Conservation (phyloP, 495 filamentous ascomycete species). For the Tetracladium setigerum region DNA sequence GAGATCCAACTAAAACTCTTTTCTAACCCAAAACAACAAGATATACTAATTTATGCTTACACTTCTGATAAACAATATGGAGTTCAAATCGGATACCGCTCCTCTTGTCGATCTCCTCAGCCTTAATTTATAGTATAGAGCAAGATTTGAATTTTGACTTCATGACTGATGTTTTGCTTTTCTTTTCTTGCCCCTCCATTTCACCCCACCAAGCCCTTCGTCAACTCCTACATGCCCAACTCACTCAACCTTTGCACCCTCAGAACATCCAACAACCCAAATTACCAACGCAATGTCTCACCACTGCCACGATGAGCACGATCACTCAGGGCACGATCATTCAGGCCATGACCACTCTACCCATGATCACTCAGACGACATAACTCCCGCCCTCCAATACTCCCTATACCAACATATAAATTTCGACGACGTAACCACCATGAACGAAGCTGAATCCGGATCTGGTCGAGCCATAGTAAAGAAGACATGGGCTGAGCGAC, state of each 20-base stretch:
- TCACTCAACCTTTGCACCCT: constrained; percentile 6
- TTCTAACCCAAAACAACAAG: background rate
- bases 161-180: background rate
- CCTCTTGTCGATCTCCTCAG: too few relatives aligned
- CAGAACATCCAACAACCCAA: constrained; percentile 4
- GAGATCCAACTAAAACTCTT: background rate
- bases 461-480: constrained; percentile 70
- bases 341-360: constrained; percentile 22
- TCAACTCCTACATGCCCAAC: background rate
- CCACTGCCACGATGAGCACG: constrained; percentile 23
- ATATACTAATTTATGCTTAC: too few relatives aligned
- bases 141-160: background rate
- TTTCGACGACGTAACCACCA: constrained; percentile 74
- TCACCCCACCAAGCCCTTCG: background rate
- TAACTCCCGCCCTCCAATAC: constrained; percentile 79
- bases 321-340: constrained; percentile 30
- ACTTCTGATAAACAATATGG: too few relatives aligned
- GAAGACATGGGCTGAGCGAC: constrained; percentile 82
- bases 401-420: constrained; percentile 86
- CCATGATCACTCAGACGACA: constrained; percentile 81
- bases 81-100: too few relatives aligned
- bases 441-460: constrained; percentile 67
- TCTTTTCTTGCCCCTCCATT: background rate
- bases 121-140: too few relatives aligned
- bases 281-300: constrained; percentile 30